These are phyloP conservation scores for Lachnellula subtilissima DNA, from an alignment of 2,329 filamentous ascomycete species.

Conservation along the genomic window DNA sequence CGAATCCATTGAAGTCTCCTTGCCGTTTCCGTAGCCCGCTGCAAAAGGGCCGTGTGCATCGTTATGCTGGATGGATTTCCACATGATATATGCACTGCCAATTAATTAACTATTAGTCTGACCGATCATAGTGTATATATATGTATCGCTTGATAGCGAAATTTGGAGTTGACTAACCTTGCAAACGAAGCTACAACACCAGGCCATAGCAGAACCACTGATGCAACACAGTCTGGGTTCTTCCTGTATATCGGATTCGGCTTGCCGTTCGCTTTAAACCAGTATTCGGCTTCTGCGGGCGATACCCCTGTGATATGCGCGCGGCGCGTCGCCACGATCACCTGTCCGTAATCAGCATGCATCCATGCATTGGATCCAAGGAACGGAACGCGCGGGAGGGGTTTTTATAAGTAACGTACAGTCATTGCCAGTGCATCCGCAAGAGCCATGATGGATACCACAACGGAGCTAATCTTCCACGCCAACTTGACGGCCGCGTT, in stretches of 20 bases:
- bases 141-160: background rate
- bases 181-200: constrained; percentile 45
- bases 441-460: constrained; percentile 43
- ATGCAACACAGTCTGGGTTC: constrained; percentile 46
- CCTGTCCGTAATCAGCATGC: constrained; percentile 17
- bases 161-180: constrained; percentile 31
- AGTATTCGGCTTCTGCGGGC: constrained; percentile 27
- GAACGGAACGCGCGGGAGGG: background rate
- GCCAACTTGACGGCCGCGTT: constrained; percentile 43
- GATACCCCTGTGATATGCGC: constrained; percentile 40
- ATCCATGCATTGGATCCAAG: no score
- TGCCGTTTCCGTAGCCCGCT: constrained; percentile 14
- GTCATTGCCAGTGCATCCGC: constrained; percentile 46
- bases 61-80: constrained; percentile 33
- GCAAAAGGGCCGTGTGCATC: constrained; percentile 29
- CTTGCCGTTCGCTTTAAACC: constrained; percentile 31
- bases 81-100: constrained; percentile 33
- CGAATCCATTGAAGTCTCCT: constrained; percentile 17
- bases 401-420: constrained; percentile 15
- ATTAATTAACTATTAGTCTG: background rate
- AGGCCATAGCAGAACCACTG: constrained; percentile 49
- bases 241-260: constrained; percentile 40
- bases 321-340: constrained; percentile 43
- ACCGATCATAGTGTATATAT: no score
- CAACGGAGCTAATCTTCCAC: constrained; percentile 48